Conservation (phyloP, 176 grass and related monocot species). For the Guadua angustifolia region DNA sequence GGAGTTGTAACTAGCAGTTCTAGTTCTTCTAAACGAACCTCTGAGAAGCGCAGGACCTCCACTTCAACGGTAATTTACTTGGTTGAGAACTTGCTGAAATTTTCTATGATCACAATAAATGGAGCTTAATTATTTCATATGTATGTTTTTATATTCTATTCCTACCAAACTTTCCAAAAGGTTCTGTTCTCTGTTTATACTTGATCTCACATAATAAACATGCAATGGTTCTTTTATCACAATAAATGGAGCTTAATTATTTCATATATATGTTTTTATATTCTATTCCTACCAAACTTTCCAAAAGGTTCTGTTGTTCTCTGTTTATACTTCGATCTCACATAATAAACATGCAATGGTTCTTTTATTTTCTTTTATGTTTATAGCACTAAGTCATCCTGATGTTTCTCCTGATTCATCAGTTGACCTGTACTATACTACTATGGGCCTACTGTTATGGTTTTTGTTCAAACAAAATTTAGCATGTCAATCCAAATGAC, state of each 20-base stretch:
- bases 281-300: not conserved
- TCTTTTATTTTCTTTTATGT: conserved; percentile 27
- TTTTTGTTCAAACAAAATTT: not conserved
- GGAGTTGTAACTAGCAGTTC: conserved; percentile 66
- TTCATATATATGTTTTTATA: not conserved
- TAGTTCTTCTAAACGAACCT: conserved; percentile 68
- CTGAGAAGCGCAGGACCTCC: conserved; percentile 76
- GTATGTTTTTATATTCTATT: not conserved
- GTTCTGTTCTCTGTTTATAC: no score
- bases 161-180: not conserved
- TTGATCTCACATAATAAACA: no score
- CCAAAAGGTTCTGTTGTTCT: not conserved
- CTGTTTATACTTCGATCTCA: conserved; percentile 11
- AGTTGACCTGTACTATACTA: not conserved
- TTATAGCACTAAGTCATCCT: not conserved
- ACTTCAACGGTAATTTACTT: conserved; percentile 61
- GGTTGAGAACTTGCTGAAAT: not conserved
- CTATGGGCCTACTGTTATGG: not conserved
- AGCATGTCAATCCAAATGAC: not conserved
- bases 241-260: not conserved
- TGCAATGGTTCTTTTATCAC: no score
- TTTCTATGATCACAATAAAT: conserved; percentile 9
- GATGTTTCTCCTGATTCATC: conserved; percentile 14
- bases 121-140: not conserved
- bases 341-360: not conserved